phyloP scores from a whole-genome alignment of 345 rosid genomes.

The Moringa oleifera region DNA sequence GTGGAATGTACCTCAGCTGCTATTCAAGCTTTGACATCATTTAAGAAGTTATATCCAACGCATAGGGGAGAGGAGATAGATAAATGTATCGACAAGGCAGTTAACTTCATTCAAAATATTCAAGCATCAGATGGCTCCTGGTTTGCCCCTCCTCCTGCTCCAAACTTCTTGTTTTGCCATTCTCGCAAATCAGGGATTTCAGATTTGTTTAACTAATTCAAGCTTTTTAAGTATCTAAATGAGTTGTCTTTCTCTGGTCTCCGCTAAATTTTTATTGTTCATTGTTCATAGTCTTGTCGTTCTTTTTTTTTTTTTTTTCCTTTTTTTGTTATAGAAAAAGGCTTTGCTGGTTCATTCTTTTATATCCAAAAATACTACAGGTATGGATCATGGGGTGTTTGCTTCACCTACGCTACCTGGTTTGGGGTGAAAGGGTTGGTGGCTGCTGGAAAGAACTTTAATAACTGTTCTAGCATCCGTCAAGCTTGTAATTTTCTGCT shows the following conservation, averaged over 20 bases:
- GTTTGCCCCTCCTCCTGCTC: conserved; percentile 36
- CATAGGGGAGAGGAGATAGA: conserved; percentile 75
- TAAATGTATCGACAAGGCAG: conserved; percentile 63
- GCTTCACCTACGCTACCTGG: conserved; percentile 85
- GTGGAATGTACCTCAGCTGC: conserved; percentile 97
- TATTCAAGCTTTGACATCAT: conserved; percentile 75
- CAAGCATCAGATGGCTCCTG: conserved; percentile 92
- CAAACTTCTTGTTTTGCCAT: no score
- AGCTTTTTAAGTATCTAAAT: no score
- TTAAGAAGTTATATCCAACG: conserved; percentile 61
- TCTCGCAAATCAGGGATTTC: no score
- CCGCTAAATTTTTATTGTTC: no score
- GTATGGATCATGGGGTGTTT: conserved; percentile 97
- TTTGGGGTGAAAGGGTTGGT: conserved; percentile 74
- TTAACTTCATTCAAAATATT: conserved; percentile 54
- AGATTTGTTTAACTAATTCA: no score
- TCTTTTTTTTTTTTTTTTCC: background rate
- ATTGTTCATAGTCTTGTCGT: background rate
- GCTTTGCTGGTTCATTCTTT: background rate
- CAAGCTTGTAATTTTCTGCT: conserved; percentile 84
- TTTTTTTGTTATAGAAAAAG: background rate
- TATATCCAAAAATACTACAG: conserved; percentile 25
- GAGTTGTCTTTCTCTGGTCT: no score
- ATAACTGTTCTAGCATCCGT: conserved; percentile 47
- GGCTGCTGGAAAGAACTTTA: conserved; percentile 67